A percentile compares a stretch with the other conserved stretches of the same genome.
Conservation (phyloP, 2,329 filamentous ascomycete genomes). For the Alternaria sp. region DNA sequence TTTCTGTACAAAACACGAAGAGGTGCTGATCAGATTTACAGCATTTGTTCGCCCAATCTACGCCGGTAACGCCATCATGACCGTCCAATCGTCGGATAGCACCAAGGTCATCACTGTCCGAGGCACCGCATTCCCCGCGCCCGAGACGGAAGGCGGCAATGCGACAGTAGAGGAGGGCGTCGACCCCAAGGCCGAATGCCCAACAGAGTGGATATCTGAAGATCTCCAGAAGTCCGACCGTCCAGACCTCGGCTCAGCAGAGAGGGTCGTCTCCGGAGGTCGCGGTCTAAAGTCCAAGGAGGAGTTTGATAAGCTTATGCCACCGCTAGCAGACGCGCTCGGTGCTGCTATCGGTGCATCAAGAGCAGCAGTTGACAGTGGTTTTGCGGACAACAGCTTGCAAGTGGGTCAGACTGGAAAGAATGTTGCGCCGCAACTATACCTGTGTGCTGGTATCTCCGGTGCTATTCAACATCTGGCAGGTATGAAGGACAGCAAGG, state of each 20-base stretch:
- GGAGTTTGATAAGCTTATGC: slow-evolving; percentile 92
- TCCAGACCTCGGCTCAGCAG: slow-evolving; percentile 89
- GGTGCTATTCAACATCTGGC: slow-evolving; percentile 98
- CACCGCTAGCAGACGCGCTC: slow-evolving; percentile 88
- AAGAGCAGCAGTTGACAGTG: slow-evolving; percentile 92
- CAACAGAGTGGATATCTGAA: slow-evolving; percentile 91
- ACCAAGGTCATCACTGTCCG: slow-evolving; percentile 92
- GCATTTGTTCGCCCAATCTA: slow-evolving; percentile 96
- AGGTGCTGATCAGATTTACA: slow-evolving; percentile 36
- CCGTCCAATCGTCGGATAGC: slow-evolving; percentile 85
- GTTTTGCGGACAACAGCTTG: slow-evolving; percentile 97
- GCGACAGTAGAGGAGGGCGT: slow-evolving; percentile 80
- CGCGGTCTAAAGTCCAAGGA: slow-evolving; percentile 97
- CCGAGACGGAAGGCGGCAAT: slow-evolving; percentile 74
- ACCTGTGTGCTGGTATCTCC: slow-evolving; percentile 93
- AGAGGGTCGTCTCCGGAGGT: slow-evolving; percentile 89
- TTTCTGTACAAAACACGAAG: no score
- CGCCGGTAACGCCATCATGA: slow-evolving; percentile 95
- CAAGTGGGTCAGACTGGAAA: slow-evolving; percentile 99
- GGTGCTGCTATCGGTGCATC: slow-evolving; percentile 97
- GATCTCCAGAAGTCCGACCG: slow-evolving; percentile 92
- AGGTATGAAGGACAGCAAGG: slow-evolving; percentile 99
- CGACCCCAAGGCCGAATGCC: slow-evolving; percentile 78
- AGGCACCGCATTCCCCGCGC: slow-evolving; percentile 86
- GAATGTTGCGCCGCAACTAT: slow-evolving; percentile 95